phyloP scores from a whole-genome alignment of 257 asterid genomes.

The Ophiorrhiza pumila region DNA sequence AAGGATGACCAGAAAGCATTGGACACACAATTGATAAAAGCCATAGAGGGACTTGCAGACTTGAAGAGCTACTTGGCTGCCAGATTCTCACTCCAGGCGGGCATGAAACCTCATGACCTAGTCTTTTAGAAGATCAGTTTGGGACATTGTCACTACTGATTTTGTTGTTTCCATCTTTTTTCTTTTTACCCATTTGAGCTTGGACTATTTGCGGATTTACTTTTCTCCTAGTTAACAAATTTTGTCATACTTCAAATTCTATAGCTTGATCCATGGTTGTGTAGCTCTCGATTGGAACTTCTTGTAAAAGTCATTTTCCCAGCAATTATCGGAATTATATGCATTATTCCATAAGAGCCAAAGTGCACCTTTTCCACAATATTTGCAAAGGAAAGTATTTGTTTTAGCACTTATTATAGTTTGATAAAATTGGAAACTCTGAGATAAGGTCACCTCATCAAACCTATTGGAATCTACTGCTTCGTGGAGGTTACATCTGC shows the following conservation, averaged over 20 bases:
- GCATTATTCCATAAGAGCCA: no score
- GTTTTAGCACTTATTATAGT: no score
- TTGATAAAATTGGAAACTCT: no score
- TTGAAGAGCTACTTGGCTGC: constrained; percentile 63
- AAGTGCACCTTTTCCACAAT: no score
- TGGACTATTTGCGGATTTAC: neutral
- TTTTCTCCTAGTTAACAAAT: neutral
- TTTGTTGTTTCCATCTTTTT: neutral
- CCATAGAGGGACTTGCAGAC: constrained; percentile 48
- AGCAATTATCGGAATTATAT: no score
- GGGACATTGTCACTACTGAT: neutral
- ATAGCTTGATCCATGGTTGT: constrained; percentile 4
- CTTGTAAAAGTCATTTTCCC: neutral
- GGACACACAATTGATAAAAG: constrained; percentile 43
- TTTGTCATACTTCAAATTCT: neutral
- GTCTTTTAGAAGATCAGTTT: constrained; percentile 23
- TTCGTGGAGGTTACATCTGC: no score
- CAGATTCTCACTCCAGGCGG: constrained; percentile 56
- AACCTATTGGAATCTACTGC: no score
- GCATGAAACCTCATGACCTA: constrained; percentile 64
- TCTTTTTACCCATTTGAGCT: neutral
- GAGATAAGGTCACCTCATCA: no score
- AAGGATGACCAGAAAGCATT: constrained; percentile 46
- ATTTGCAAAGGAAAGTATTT: no score
- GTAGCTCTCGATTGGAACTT: neutral